These are phyloP conservation scores for Thermothelomyces thermophilus DNA, from an alignment of 2,329 filamentous ascomycete species.

Conservation along the genomic window DNA sequence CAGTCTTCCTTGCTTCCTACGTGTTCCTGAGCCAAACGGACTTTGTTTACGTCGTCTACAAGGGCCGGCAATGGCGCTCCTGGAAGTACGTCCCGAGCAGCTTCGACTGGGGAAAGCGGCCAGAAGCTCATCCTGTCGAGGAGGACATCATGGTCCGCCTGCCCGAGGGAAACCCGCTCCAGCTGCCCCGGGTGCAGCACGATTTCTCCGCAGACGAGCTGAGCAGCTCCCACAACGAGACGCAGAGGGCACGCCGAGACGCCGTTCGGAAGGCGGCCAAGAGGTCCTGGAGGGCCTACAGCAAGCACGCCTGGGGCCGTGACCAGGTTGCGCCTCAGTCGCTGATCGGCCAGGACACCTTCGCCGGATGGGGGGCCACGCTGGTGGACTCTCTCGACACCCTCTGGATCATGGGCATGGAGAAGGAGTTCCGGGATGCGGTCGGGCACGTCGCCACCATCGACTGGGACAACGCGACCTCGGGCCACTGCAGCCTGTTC, in stretches of 20 bases:
- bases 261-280: conserved; percentile 36
- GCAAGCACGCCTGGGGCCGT: conserved; percentile 47
- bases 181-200: conserved; percentile 40
- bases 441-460: conserved; percentile 45
- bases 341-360: conserved; percentile 39
- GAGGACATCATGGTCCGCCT: conserved; percentile 22
- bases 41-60: not conserved
- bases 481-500: conserved; percentile 49
- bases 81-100: conserved; percentile 25
- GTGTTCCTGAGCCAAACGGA: conserved; percentile 14
- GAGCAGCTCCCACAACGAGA: conserved; percentile 36
- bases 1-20: conserved; percentile 19
- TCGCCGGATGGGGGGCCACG: conserved; percentile 52
- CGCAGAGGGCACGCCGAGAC: conserved; percentile 31
- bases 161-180: conserved; percentile 31
- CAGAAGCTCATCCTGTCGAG: conserved; percentile 22
- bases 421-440: conserved; percentile 48
- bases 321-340: conserved; percentile 50
- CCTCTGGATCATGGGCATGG: conserved; percentile 53
- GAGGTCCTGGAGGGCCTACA: conserved; percentile 47
- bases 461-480: conserved; percentile 46
- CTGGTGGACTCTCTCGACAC: conserved; percentile 55
- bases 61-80: conserved; percentile 1
- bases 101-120: conserved; percentile 28
- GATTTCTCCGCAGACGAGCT: conserved; percentile 26